Conservation (phyloP, 768 basidiomycete genomes). For the Rubroboletus pulcherrimus region DNA sequence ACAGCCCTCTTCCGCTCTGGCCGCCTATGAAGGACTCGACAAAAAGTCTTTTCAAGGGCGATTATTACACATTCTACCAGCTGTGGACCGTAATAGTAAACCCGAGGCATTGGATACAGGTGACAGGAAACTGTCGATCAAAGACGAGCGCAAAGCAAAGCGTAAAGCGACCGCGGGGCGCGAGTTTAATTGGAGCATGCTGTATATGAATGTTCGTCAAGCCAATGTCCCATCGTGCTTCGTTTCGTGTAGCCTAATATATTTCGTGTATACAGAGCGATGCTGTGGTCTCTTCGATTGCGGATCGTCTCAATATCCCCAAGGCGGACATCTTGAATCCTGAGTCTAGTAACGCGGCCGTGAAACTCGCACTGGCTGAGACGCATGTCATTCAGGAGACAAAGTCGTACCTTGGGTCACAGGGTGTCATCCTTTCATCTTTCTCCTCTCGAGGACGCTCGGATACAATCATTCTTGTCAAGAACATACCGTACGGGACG, state of each 20-base stretch:
- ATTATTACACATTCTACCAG: conserved; percentile 84
- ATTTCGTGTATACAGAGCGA: conserved; percentile 61
- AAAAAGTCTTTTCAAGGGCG: conserved; percentile 88
- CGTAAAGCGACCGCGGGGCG: conserved; percentile 66
- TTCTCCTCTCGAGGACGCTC: conserved; percentile 57
- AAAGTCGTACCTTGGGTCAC: conserved; percentile 79
- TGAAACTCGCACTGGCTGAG: conserved; percentile 94
- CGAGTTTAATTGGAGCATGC: conserved; percentile 88
- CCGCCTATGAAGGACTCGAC: conserved; percentile 77
- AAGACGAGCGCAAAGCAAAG: conserved; percentile 54
- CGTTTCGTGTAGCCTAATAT: conserved; percentile 20
- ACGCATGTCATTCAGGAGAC: conserved; percentile 96
- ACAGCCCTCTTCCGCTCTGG: conserved; percentile 46
- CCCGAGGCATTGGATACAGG: conserved; percentile 37
- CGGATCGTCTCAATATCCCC: conserved; percentile 79
- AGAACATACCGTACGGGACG: conserved; percentile 95
- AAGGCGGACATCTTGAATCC: conserved; percentile 89
- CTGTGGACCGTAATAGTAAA: conserved; percentile 61
- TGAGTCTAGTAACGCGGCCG: conserved; percentile 76
- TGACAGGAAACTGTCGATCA: conserved; percentile 51
- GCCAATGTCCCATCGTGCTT: conserved; percentile 14
- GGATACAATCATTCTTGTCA: conserved; percentile 83
- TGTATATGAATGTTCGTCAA: conserved; percentile 93
- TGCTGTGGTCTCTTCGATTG: conserved; percentile 87
- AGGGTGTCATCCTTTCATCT: conserved; percentile 61